These are phyloP conservation scores for Brassica rapa DNA, from an alignment of 345 rosid genomes.

Conservation along the genomic window DNA sequence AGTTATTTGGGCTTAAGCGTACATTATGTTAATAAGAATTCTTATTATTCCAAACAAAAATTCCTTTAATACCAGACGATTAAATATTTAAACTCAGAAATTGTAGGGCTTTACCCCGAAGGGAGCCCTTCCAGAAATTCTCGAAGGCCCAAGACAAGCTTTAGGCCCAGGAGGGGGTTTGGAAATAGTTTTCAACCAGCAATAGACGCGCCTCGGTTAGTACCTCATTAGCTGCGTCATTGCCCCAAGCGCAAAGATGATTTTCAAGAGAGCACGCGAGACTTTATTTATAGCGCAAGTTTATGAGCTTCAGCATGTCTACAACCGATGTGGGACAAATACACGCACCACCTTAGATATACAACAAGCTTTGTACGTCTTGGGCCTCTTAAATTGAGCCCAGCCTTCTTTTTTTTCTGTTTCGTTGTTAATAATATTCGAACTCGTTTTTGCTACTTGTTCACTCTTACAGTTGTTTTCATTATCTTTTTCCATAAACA, in stretches of 20 bases:
- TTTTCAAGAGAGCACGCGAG: background rate
- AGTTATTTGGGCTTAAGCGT: too few relatives aligned
- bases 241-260: constrained; percentile 16
- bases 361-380: background rate
- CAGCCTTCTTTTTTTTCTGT: background rate
- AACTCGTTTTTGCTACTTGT: background rate
- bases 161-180: constrained; percentile 12
- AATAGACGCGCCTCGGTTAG: constrained; percentile 6
- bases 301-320: background rate
- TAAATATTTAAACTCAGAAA: background rate
- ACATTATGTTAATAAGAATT: too few relatives aligned
- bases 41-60: too few relatives aligned
- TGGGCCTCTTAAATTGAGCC: background rate
- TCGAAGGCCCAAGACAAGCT: constrained; percentile 15
- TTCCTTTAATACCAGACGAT: too few relatives aligned
- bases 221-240: constrained; percentile 19
- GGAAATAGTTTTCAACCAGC: constrained; percentile 20
- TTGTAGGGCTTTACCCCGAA: constrained; percentile 11
- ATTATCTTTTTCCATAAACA: background rate
- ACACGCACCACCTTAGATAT: background rate
- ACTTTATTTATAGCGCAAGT: background rate
- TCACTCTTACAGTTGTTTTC: background rate
- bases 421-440: background rate
- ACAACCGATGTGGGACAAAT: constrained; percentile 2
- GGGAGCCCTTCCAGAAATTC: constrained; percentile 24